Evolutionary conservation across 2,329 filamentous ascomycete species (phyloP), one percentile per base, ranked within the genome.

Genomic region (Alternaria triticina): DNA sequence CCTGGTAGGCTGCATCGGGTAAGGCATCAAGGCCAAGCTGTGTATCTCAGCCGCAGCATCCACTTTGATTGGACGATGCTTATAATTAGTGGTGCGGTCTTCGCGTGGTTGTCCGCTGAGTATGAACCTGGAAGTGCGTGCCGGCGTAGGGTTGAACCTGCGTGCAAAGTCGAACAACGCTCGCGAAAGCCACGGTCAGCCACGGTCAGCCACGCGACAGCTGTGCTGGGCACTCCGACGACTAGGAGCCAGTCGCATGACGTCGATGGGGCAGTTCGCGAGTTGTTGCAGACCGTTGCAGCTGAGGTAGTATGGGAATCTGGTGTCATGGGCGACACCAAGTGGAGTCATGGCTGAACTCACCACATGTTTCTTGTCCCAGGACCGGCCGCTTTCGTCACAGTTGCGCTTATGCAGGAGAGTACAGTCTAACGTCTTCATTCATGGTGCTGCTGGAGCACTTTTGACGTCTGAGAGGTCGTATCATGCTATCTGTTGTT

Each of bases 121-220:
- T 50, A 67, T 46, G 67, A 74, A 68, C 69, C 67, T 66, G 66
- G 65, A 64, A 67, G 70, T 40, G 66, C 67, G 63, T 59, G 65
- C 63, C 68, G 62, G 67, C 65, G 67, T 70, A 67, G 69, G 64
- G 69, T 69, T 67, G 70, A 71, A 65, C 28, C 49, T 57, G 52
- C 33, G 47, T 49, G 49, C 54, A 46, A 23, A 65, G 23, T 59
- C 63, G 71, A 65, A 72, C 70, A 72, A 69, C 66, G 72, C 71
- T 71, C 62, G 62, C 62, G 62, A 62, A 62, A 68, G 68, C 70
- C 62, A 70, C 66, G 57, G 71, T 75, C 74, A 79, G 77, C 77
- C 77, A 79, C 77, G 71, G 71, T 75, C 75, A 79, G 77, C 77
- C 77, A 79, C 77, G 71, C 54, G 59, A 70, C 68, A 76, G 77